phyloP scores from a whole-genome alignment of 1,284 basidiomycete species.

The Ceraceosorus guamensis region DNA sequence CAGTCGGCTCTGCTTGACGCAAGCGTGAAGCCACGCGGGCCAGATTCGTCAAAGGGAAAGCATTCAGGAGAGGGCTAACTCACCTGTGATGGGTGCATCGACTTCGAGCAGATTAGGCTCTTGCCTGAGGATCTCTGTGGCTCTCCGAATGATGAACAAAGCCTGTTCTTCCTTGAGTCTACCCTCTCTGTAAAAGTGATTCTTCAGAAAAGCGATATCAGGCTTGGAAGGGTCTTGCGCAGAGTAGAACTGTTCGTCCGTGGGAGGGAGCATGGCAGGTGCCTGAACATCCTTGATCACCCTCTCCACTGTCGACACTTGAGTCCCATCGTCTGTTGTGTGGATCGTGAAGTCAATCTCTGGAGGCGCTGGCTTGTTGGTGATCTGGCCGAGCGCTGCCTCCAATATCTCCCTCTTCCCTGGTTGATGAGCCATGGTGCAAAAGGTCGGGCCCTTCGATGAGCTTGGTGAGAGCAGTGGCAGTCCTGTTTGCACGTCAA shows the following conservation, averaged over 20 bases:
- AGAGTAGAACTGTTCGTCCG: slow-evolving; percentile 73
- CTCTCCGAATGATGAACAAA: slow-evolving; percentile 63
- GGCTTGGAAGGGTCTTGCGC: slow-evolving; percentile 43
- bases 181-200: slow-evolving; percentile 96
- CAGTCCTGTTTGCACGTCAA: too few relatives aligned
- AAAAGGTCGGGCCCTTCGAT: not conserved
- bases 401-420: slow-evolving; percentile 6
- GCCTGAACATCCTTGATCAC: slow-evolving; percentile 50
- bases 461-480: not conserved
- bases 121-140: slow-evolving; percentile 63
- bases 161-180: slow-evolving; percentile 42
- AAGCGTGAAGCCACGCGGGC: not conserved
- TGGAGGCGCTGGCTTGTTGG: slow-evolving; percentile 33
- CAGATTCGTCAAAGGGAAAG: too few relatives aligned
- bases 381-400: slow-evolving; percentile 40
- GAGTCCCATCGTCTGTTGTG: slow-evolving; percentile 50
- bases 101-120: slow-evolving; percentile 87
- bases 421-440: not conserved
- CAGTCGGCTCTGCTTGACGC: not conserved
- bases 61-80: slow-evolving; percentile 38
- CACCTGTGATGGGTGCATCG: slow-evolving; percentile 88
- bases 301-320: slow-evolving; percentile 50
- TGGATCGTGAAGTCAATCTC: slow-evolving; percentile 51
- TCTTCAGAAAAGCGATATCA: slow-evolving; percentile 90
- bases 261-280: slow-evolving; percentile 79